Evolutionary conservation across 805 yeast species (phyloP), one percentile per base, ranked within the genome.

Genomic region (Clavispora vitiphila): DNA sequence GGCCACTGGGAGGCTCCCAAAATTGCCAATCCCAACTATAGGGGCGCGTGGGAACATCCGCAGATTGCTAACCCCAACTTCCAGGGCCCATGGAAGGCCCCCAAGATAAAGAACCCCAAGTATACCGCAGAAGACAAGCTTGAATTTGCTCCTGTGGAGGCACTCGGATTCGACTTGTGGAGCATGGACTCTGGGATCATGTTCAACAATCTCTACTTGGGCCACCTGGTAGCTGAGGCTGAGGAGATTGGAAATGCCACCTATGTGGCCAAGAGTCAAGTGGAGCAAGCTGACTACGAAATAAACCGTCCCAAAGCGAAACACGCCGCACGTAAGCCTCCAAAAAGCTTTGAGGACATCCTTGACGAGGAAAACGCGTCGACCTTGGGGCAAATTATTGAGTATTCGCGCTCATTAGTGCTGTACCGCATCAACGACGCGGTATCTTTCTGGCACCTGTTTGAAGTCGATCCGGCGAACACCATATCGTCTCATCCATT

Each of bases 131-230:
- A 81, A 54, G 38, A 40, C 0, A 65, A 53, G 4, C 89, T 93
- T 5, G 69, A 83, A 9, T 69, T 80, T 49, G 61, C 83, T 43
- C 77, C 81, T 25, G 77, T 87, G 48, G 90, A 89, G 19, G 95
- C 85, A 9, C 53, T 88, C 35, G 96, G 95, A 8, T 86, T 90
- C 56, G 97, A 89, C 62, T 68, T 89, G 48, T 89, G 96, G 96
- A 77, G 91, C 36, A 83, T 89, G 81, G 82, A 86, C 49, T 71
- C 72, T 34, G 77, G 85, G 38, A 77, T 88, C 38, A 52, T 86
- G 59, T 86, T 89, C 58, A 87, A 87, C 60, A 86, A 89, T 65
- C 78, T 89, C 46, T 90, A 89, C 60, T 61, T 89, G 46, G 96
- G 96, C 23, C 90, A 86, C 57, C 79, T 86, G 1, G 67, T 89